Evolutionary conservation across 148 eudicot species (phyloP).

Genomic region (Vaccinium corymbosum): DNA sequence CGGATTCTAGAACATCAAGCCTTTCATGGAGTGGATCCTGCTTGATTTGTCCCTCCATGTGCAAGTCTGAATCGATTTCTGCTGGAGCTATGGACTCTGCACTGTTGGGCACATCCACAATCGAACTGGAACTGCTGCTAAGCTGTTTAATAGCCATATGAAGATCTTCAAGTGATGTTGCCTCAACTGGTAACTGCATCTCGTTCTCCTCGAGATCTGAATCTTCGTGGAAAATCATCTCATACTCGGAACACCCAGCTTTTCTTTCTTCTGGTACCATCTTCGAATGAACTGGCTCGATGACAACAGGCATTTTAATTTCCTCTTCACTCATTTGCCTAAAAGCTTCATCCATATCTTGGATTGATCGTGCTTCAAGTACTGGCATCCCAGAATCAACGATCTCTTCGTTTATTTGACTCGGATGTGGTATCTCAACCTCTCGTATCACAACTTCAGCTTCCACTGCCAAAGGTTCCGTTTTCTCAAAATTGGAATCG

Average conservation of each 20-base stretch:
- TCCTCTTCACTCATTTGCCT: slow-evolving; percentile 24
- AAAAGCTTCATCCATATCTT: slow-evolving; percentile 29
- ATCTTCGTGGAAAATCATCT: slow-evolving; percentile 6
- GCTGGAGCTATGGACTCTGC: slow-evolving; percentile 11
- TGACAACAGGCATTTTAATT: slow-evolving; percentile 20
- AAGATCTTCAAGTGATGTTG: slow-evolving; percentile 21
- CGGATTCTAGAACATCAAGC: slow-evolving; percentile 4
- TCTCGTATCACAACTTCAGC: slow-evolving; percentile 20
- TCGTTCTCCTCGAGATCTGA: not conserved
- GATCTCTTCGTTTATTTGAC: slow-evolving; percentile 17
- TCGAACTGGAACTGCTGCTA: not conserved
- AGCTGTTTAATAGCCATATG: slow-evolving; percentile 18
- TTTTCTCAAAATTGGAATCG: slow-evolving; percentile 14
- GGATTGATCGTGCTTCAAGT: slow-evolving; percentile 32
- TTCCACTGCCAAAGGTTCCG: slow-evolving; percentile 18
- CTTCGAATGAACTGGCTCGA: slow-evolving; percentile 24
- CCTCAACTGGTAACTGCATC: slow-evolving; percentile 24
- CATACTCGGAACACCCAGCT: slow-evolving; percentile 17
- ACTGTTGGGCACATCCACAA: slow-evolving; percentile 1
- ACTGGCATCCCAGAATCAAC: slow-evolving; percentile 21
- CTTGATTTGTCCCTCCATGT: not conserved
- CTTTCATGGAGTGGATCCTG: slow-evolving; percentile 13
- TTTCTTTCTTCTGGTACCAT: slow-evolving; percentile 20
- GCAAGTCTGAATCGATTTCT: slow-evolving; percentile 12
- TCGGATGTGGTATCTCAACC: slow-evolving; percentile 15